Percentiles rank a stretch among this genome's conserved stretches.
phyloP scores from a whole-genome alignment of 2,329 filamentous ascomycete species.

The Clonostachys rhizophaga region DNA sequence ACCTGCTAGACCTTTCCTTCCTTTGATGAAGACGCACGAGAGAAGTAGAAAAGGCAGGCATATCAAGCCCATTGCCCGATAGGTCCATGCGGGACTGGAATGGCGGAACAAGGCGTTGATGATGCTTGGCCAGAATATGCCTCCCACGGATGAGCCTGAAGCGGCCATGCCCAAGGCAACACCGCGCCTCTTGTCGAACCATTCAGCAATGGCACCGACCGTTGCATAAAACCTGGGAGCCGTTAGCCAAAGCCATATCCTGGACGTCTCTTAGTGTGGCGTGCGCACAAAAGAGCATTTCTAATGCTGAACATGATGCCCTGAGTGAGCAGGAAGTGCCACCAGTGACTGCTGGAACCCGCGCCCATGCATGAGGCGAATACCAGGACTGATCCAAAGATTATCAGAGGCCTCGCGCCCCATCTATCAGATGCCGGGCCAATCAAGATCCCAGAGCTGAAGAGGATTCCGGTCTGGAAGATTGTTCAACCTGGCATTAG shows the following conservation, averaged over 20 bases:
- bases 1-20: slow-evolving; percentile 7
- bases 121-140: slow-evolving; percentile 20
- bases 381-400: slow-evolving; percentile 24
- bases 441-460: slow-evolving; percentile 29
- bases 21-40: slow-evolving; percentile 18
- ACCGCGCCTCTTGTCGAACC: slow-evolving; percentile 20
- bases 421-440: slow-evolving; percentile 34
- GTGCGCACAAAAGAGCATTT: slow-evolving; percentile 24
- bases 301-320: slow-evolving; percentile 34
- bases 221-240: neutral
- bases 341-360: slow-evolving; percentile 10
- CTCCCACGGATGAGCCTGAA: slow-evolving; percentile 22
- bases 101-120: slow-evolving; percentile 8
- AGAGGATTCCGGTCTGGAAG: slow-evolving; percentile 26
- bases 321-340: slow-evolving; percentile 11
- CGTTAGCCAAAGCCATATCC: neutral
- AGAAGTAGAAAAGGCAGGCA: slow-evolving; percentile 15
- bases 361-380: slow-evolving; percentile 29
- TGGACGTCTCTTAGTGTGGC: neutral
- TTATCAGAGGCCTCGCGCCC: slow-evolving; percentile 25
- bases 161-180: slow-evolving; percentile 21
- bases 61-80: slow-evolving; percentile 11
- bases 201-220: slow-evolving; percentile 16
- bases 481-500: neutral
- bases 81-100: slow-evolving; percentile 5